Evolutionary conservation across 371 early-diverging fungal species (phyloP), one percentile per base, ranked within the genome.

Genomic region (Mucor saturninus): DNA sequence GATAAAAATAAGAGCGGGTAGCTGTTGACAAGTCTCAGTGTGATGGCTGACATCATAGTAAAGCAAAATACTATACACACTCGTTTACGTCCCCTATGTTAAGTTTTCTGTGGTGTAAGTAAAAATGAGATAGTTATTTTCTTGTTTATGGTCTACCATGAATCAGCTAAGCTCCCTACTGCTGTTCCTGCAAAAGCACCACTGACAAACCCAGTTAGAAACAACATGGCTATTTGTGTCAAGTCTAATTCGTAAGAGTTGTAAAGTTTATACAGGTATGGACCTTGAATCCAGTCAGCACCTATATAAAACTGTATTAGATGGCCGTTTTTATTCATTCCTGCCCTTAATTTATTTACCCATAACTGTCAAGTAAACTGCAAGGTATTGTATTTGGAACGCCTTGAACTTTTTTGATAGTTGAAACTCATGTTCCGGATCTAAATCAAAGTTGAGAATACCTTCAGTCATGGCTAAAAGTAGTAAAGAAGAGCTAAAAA

Each of bases 251-350:
- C 81, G 62, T 90, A 89, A 5, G 74, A 76, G 52, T 84, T 74
- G 67, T 93, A 93, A 51, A 91, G 63, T 28, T 85, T 80, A 69
- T 92, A 93, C 7, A 88, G 63, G 61, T 92, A 91, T 4, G 93
- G 88, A 8, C 82, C 91, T 56, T 91, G 92, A 28, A 93, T 76
- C 91, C 91, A 90, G 65, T 92, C 91, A 26, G 88, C 81, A 52
- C 83, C 89, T 87, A 61, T 61, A 42, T 50, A 59, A 26, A 37
- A 13, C 31, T 4, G 37, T 31, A 43, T 8, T 26, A 57, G 28
- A 38, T 28, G 58, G 9, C 43, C 21, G 8, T 29, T 28, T 13
- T 26, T 28, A 14, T 28, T 50, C 15, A 8, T 30, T 28, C 3
- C 7, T 8, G 48, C n/a, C 9, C 14, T 8, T 28, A 21, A 21